phyloP scores from a whole-genome alignment of 768 basidiomycete species.

The Termitomyces heimii region DNA sequence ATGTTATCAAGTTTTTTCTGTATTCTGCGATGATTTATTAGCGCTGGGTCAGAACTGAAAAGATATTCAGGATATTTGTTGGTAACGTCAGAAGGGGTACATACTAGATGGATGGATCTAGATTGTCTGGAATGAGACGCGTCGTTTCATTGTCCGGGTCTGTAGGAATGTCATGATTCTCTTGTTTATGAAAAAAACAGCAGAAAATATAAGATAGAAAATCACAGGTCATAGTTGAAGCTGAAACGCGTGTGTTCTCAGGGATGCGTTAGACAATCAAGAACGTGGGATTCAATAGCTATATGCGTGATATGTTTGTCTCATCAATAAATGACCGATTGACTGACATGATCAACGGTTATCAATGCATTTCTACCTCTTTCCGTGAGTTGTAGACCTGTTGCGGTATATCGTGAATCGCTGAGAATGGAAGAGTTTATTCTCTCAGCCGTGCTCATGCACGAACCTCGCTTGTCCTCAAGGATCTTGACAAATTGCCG shows the following conservation, averaged over 20 bases:
- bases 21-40: slow-evolving; percentile 44
- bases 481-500: not conserved
- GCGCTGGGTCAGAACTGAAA: slow-evolving; percentile 16
- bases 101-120: slow-evolving; percentile 20
- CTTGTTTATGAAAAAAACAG: slow-evolving; percentile 12
- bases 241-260: not conserved
- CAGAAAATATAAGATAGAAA: slow-evolving; percentile 21
- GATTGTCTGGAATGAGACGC: slow-evolving; percentile 25
- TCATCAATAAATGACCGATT: not conserved
- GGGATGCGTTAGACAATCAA: not conserved
- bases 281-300: not conserved
- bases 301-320: not conserved
- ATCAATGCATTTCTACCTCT: not conserved
- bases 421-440: not conserved
- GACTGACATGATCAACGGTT: not conserved
- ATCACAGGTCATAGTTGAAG: slow-evolving; percentile 16
- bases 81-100: slow-evolving; percentile 6
- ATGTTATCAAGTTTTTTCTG: slow-evolving; percentile 52
- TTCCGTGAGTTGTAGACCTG: not conserved
- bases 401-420: not conserved
- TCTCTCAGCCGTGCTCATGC: too few species aligned
- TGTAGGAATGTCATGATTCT: slow-evolving; percentile 3
- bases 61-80: not conserved
- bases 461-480: not conserved
- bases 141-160: slow-evolving; percentile 22